Evolutionary conservation across 2,329 filamentous ascomycete species (phyloP), one percentile per base, ranked within the genome.

Genomic region (Colletotrichum noveboracense): DNA sequence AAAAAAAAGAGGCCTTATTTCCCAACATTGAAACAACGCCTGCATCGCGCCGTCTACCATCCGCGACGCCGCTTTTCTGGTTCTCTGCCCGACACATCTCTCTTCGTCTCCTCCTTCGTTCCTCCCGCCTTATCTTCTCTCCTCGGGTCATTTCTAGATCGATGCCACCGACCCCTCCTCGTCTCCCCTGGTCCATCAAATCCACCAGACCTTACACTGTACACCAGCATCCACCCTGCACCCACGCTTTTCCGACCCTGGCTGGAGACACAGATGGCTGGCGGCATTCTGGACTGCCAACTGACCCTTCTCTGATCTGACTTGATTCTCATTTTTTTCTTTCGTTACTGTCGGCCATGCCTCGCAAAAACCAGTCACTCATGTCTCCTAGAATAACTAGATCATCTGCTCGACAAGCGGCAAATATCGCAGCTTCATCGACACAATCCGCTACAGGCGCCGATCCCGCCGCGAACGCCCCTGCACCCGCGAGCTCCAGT

Each of bases 351-450:
- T 58, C 60, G 71, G 61, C 66, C 30, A 75, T 76, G 71, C 71
- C 67, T 74, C 71, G 52, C 30, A 71, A 78, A 77, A 81, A 73
- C 79, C 78, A 82, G 83, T 85, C 84, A 93, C 95, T 96, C 93
- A 98, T 98, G 96, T 95, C 95, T 92, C 89, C 93, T 91, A 98
- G 96, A 95, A 93, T 97, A 83, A 98, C 96, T 90, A 95, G 96
- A 89, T 97, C 96, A 83, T 94, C 96, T 86, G 94, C 96, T 89
- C 96, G 96, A 90, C 93, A 95, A 91, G 95, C 95, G 88, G 94
- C 95, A 84, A 91, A 86, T 83, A 88, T 88, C 83, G 87, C 88
- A 86, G 87, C 86, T 80, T 86, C 87, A 81, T 84, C 88, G 62
- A 84, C 83, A 77, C 81, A 85, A 80, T 78, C 85, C 77, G 80